Percentiles rank a stretch among this genome's conserved stretches.
Evolutionary conservation across 1,139 yeast genomes (phyloP).

Genomic region (Suhomyces bribrorum): DNA sequence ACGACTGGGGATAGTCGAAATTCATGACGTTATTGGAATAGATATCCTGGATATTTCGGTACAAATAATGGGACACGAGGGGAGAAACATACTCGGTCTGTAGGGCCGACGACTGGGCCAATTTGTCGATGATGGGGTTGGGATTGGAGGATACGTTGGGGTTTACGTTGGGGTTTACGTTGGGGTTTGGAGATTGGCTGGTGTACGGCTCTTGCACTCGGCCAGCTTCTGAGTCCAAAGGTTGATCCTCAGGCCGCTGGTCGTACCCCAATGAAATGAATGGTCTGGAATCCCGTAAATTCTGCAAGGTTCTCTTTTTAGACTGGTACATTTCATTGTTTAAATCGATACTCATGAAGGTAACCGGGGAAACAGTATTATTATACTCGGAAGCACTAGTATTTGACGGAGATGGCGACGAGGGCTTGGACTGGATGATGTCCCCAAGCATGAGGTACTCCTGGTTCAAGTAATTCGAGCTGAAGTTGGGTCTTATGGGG

Average conservation of each 20-base stretch:
- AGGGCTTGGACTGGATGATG: slow-evolving; percentile 51
- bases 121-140: slow-evolving; percentile 14
- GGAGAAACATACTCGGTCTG: slow-evolving; percentile 52
- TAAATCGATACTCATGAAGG: slow-evolving; percentile 10
- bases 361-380: slow-evolving; percentile 18
- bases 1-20: slow-evolving; percentile 68
- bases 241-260: slow-evolving; percentile 1
- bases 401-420: slow-evolving; percentile 48
- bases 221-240: slow-evolving; percentile 3
- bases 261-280: slow-evolving; percentile 43
- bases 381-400: slow-evolving; percentile 30
- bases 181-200: slow-evolving; percentile 1
- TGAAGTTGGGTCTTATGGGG: slow-evolving; percentile 20
- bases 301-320: slow-evolving; percentile 13
- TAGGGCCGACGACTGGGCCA: slow-evolving; percentile 16
- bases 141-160: neutral
- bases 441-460: slow-evolving; percentile 64
- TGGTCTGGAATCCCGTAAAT: slow-evolving; percentile 30
- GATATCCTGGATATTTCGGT: slow-evolving; percentile 66
- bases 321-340: slow-evolving; percentile 7
- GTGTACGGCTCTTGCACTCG: neutral
- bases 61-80: slow-evolving; percentile 56
- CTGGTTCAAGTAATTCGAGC: slow-evolving; percentile 49
- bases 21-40: slow-evolving; percentile 56
- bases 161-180: neutral